phyloP scores from a whole-genome alignment of 2,329 filamentous ascomycete genomes.

The Pyrenochaeta sp. region DNA sequence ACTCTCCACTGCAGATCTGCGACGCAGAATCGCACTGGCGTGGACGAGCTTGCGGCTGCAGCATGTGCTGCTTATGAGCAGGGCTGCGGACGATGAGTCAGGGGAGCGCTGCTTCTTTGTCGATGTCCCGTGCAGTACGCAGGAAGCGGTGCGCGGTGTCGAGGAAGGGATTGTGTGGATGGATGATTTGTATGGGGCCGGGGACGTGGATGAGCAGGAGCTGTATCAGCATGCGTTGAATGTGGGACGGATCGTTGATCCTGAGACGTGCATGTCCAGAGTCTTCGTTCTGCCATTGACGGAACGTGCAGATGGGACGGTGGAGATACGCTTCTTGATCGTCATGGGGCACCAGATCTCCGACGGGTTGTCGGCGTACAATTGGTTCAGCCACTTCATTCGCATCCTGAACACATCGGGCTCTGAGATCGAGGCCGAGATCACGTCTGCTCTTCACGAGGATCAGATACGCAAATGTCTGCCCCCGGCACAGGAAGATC shows the following conservation, averaged over 20 bases:
- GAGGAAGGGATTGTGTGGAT: slow-evolving; percentile 46
- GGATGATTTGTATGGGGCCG: slow-evolving; percentile 42
- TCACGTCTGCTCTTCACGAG: slow-evolving; percentile 1
- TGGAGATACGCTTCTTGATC: slow-evolving; percentile 45
- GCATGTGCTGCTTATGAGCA: slow-evolving; percentile 50
- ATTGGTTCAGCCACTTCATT: slow-evolving; percentile 53
- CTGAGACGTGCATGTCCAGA: slow-evolving; percentile 46
- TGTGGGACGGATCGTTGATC: slow-evolving; percentile 49
- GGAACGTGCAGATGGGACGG: slow-evolving; percentile 29
- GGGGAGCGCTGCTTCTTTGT: slow-evolving; percentile 43
- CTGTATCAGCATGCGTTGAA: slow-evolving; percentile 55
- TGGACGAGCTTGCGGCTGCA: slow-evolving; percentile 51
- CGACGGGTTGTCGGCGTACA: slow-evolving; percentile 53
- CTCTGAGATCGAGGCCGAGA: slow-evolving; percentile 11
- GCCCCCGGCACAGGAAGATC: slow-evolving; percentile 56
- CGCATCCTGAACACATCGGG: slow-evolving; percentile 29
- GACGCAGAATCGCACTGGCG: slow-evolving; percentile 46
- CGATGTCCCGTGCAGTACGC: slow-evolving; percentile 31
- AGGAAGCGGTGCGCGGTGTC: slow-evolving; percentile 42
- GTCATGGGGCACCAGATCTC: slow-evolving; percentile 55
- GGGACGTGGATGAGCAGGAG: slow-evolving; percentile 41
- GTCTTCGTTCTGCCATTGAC: slow-evolving; percentile 49
- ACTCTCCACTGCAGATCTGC: slow-evolving; percentile 38
- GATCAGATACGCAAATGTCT: slow-evolving; percentile 38
- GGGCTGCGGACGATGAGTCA: slow-evolving; percentile 27